A percentile compares a stretch with the other conserved stretches of the same genome.
Conservation (phyloP, 176 grass and related monocot species). For the Zoysia pacifica region DNA sequence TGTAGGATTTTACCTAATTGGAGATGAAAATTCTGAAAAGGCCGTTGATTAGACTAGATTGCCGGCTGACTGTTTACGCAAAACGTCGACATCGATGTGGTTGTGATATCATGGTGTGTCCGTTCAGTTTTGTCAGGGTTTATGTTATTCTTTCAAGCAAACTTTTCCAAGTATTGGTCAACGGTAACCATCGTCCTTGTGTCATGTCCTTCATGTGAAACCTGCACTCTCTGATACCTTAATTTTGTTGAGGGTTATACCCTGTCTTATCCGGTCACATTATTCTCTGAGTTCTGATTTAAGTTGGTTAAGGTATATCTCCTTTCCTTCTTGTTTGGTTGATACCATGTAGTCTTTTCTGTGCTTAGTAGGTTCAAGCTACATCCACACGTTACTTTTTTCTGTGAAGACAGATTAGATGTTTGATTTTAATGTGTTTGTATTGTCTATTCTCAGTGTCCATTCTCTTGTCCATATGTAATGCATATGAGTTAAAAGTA, state of each 20-base stretch:
- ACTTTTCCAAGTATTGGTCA: conserved; percentile 3
- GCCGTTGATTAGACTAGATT: conserved; percentile 19
- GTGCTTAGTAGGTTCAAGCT: conserved; percentile 8
- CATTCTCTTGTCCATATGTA: not conserved
- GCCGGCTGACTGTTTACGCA: not conserved
- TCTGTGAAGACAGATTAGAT: not conserved
- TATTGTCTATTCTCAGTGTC: not conserved
- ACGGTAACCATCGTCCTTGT: not conserved
- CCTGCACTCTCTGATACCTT: conserved; percentile 1
- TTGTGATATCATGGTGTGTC: conserved; percentile 11
- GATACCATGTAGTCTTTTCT: not conserved
- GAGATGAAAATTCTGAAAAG: not conserved
- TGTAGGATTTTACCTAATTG: conserved; percentile 39
- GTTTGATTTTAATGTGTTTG: conserved; percentile 18
- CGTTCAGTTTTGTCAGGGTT: conserved; percentile 16
- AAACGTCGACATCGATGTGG: conserved; percentile 21
- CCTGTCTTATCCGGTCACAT: not conserved
- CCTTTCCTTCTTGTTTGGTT: conserved; percentile 5
- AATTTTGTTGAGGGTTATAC: conserved; percentile 2
- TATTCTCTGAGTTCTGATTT: conserved; percentile 15
- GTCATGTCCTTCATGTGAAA: not conserved
- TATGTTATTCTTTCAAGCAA: conserved; percentile 9
- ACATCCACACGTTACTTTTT: not conserved
- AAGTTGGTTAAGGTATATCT: conserved; percentile 12
- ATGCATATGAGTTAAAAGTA: not conserved